Percentiles rank a stretch among this genome's conserved stretches.
Evolutionary conservation across 768 basidiomycete genomes (phyloP).

Genomic region (Pulveroboletus sp.): DNA sequence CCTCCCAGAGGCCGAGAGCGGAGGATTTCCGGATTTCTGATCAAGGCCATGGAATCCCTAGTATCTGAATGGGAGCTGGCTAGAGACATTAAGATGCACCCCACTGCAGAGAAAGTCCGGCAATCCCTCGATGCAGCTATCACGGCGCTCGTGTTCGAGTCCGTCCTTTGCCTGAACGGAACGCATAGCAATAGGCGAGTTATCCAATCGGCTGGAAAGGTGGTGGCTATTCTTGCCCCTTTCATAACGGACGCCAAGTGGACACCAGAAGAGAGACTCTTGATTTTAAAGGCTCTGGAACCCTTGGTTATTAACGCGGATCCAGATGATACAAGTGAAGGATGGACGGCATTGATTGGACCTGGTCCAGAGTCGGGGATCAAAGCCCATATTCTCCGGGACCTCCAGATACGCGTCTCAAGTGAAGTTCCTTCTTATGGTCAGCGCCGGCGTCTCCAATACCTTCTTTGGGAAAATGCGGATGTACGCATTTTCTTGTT

Average conservation of each 20-base stretch:
- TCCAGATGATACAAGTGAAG: conserved; percentile 21
- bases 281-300: conserved; percentile 65
- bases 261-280: conserved; percentile 59
- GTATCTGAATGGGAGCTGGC: conserved; percentile 46
- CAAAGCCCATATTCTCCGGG: conserved; percentile 48
- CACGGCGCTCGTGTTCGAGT: conserved; percentile 66
- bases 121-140: conserved; percentile 68
- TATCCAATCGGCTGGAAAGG: conserved; percentile 61
- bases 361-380: conserved; percentile 59
- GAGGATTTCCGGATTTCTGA: conserved; percentile 58
- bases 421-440: conserved; percentile 5
- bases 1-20: conserved; percentile 58
- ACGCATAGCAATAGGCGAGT: conserved; percentile 55
- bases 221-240: conserved; percentile 43
- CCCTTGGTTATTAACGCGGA: conserved; percentile 52
- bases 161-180: conserved; percentile 62
- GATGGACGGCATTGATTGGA: conserved; percentile 48
- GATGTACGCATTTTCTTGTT: conserved; percentile 51
- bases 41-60: conserved; percentile 58
- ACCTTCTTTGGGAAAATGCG: conserved; percentile 60
- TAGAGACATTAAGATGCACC: conserved; percentile 32
- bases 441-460: conserved; percentile 45
- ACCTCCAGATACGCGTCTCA: conserved; percentile 23
- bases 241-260: conserved; percentile 43
- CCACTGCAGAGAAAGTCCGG: conserved; percentile 63